Evolutionary conservation across 1,284 basidiomycete species (phyloP).

Genomic region (Polyporus tsugae): DNA sequence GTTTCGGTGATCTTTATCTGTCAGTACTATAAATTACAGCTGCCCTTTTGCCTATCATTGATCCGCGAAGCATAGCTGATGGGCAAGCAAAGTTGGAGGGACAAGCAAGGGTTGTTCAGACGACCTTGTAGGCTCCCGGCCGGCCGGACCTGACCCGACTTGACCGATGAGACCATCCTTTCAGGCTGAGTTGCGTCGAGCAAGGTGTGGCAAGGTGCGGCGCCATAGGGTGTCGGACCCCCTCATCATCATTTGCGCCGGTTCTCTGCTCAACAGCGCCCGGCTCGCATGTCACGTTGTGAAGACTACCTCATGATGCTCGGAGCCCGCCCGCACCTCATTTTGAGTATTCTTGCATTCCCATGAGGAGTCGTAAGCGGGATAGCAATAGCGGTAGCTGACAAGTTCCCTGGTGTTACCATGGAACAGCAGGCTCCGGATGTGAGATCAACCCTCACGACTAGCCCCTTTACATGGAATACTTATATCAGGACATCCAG

Average conservation of each 20-base stretch:
- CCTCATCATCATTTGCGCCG: not conserved
- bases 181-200: not conserved
- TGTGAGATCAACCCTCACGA: not conserved
- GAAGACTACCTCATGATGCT: not conserved
- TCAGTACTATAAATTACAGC: not conserved
- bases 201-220: not conserved
- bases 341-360: not conserved
- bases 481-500: not conserved
- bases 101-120: not conserved
- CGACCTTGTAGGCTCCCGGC: not conserved
- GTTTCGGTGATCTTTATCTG: not conserved
- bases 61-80: not conserved
- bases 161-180: not conserved
- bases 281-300: not conserved
- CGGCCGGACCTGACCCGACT: not conserved
- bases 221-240: not conserved
- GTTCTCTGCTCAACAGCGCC: not conserved
- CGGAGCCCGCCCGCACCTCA: too few relatives aligned
- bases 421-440: not conserved
- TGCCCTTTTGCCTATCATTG: not conserved
- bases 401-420: not conserved
- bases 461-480: not conserved
- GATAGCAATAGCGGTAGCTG: not conserved
- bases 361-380: not conserved
- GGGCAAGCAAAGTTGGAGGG: not conserved